Percentiles rank a stretch among this genome's conserved stretches.
Evolutionary conservation across 2,329 filamentous ascomycete genomes (phyloP).

Genomic region (Xylaria sp.): DNA sequence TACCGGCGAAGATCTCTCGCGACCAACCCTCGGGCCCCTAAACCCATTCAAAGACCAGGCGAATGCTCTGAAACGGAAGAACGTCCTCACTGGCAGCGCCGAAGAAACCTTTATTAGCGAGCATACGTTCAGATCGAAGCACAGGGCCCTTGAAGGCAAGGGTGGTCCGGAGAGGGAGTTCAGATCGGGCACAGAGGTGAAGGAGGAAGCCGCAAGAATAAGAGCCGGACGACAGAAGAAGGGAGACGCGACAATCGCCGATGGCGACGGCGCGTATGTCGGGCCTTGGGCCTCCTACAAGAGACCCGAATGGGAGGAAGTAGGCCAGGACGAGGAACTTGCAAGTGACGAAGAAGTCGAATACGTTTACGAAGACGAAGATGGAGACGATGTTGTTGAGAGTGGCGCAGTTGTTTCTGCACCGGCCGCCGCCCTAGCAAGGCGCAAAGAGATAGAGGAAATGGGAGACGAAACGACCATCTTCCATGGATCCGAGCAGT

Average conservation of each 20-base stretch:
- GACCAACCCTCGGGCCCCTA: constrained; percentile 72
- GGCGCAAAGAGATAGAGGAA: constrained; percentile 68
- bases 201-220: constrained; percentile 75
- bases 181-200: constrained; percentile 67
- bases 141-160: constrained; percentile 81
- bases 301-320: constrained; percentile 77
- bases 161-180: constrained; percentile 68
- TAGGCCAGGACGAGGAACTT: constrained; percentile 78
- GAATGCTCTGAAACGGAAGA: constrained; percentile 77
- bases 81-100: constrained; percentile 85
- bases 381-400: constrained; percentile 69
- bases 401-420: constrained; percentile 71
- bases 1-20: constrained; percentile 77
- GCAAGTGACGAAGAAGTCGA: constrained; percentile 84
- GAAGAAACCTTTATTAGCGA: constrained; percentile 92
- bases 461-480: constrained; percentile 80
- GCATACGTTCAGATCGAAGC: constrained; percentile 86
- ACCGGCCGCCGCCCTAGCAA: constrained; percentile 63
- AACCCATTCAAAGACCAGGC: constrained; percentile 79
- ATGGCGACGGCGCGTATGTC: constrained; percentile 88
- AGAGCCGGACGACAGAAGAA: constrained; percentile 84
- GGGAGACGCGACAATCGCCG: constrained; percentile 83
- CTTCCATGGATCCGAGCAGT: constrained; percentile 85
- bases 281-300: constrained; percentile 94
- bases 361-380: constrained; percentile 79